Conservation (phyloP, 441 rosid species). For the Populus hybrid region DNA sequence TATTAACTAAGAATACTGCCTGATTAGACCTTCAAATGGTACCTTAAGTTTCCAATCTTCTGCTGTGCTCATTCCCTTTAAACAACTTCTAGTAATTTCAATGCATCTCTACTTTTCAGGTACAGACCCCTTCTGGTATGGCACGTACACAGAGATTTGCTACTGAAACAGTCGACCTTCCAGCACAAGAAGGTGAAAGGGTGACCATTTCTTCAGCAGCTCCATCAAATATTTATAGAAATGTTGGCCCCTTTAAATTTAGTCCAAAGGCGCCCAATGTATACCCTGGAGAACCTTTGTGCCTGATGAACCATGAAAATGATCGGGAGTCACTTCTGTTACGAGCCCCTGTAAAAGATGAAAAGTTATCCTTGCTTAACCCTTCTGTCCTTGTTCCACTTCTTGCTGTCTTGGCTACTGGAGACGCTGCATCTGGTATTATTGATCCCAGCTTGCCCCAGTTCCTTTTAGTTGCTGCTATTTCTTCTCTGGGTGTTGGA, state of each 20-base stretch:
- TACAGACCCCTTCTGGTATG: conserved; percentile 78
- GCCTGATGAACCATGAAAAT: conserved; percentile 81
- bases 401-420: conserved; percentile 69
- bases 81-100: background rate
- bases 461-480: conserved; percentile 66
- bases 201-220: conserved; percentile 87
- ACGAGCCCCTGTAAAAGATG: conserved; percentile 73
- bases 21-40: background rate
- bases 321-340: conserved; percentile 61
- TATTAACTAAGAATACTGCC: background rate
- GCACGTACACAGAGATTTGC: conserved; percentile 92
- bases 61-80: too few relatives aligned
- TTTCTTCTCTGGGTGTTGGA: conserved; percentile 69
- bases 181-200: conserved; percentile 92
- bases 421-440: conserved; percentile 83
- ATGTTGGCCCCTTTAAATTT: conserved; percentile 79
- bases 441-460: conserved; percentile 88
- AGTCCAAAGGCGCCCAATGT: conserved; percentile 67
- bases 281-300: conserved; percentile 86
- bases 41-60: background rate
- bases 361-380: conserved; percentile 48
- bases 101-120: conserved; percentile 36
- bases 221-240: conserved; percentile 68
- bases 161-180: conserved; percentile 82
- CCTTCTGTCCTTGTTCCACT: conserved; percentile 66